phyloP scores from a whole-genome alignment of 805 yeast genomes.

The Soucietia sequanensis region DNA sequence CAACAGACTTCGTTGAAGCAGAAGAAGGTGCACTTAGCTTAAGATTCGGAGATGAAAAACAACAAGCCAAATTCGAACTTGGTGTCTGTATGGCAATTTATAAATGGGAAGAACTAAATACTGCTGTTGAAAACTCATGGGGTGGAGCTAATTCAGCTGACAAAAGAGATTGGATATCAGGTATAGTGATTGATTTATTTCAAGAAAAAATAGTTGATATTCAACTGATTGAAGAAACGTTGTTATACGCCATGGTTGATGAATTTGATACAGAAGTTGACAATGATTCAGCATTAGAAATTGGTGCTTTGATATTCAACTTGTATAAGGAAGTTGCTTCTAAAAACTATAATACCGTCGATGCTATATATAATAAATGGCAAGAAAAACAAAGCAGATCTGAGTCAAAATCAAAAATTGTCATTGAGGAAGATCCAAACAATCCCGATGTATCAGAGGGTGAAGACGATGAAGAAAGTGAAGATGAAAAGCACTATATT shows the following conservation, averaged over 20 bases:
- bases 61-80: slow-evolving; percentile 83
- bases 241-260: slow-evolving; percentile 88
- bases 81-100: slow-evolving; percentile 92
- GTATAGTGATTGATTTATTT: slow-evolving; percentile 77
- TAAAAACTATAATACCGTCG: slow-evolving; percentile 54
- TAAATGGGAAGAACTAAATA: slow-evolving; percentile 82
- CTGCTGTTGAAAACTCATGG: slow-evolving; percentile 92
- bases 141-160: slow-evolving; percentile 92
- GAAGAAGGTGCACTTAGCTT: slow-evolving; percentile 38
- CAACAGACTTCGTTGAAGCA: slow-evolving; percentile 56
- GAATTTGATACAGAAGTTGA: slow-evolving; percentile 90
- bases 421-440: slow-evolving; percentile 57
- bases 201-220: slow-evolving; percentile 67
- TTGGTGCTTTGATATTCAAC: slow-evolving; percentile 65
- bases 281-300: slow-evolving; percentile 79
- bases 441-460: slow-evolving; percentile 57
- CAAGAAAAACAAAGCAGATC: slow-evolving; percentile 45
- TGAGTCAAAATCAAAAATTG: slow-evolving; percentile 36
- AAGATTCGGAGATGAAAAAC: slow-evolving; percentile 54
- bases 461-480: slow-evolving; percentile 48
- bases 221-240: slow-evolving; percentile 77
- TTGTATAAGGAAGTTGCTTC: slow-evolving; percentile 63
- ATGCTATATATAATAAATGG: slow-evolving; percentile 60
- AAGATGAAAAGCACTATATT: slow-evolving; percentile 41
- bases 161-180: slow-evolving; percentile 94